These are phyloP conservation scores for Hypomyces perniciosus DNA, from an alignment of 2,329 filamentous ascomycete species.

Conservation along the genomic window DNA sequence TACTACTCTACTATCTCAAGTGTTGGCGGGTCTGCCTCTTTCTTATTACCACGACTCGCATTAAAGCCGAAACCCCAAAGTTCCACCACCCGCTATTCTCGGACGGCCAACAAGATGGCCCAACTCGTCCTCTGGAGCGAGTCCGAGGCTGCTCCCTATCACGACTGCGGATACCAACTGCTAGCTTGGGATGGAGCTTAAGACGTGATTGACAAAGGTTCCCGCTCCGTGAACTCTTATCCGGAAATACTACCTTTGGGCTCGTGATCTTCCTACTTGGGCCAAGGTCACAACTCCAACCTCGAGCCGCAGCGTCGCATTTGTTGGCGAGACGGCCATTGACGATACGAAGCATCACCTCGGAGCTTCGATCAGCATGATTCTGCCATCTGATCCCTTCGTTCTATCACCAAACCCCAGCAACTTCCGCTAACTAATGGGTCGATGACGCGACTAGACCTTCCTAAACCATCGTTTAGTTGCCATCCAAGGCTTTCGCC, in stretches of 20 bases:
- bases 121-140: not conserved
- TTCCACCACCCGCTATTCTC: not conserved
- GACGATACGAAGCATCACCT: conserved; percentile 1
- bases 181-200: conserved; percentile 9
- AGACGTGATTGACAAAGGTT: conserved; percentile 12
- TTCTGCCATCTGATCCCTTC: conserved; percentile 7
- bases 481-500: not conserved
- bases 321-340: not conserved
- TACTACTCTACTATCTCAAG: too few species aligned
- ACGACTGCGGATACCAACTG: conserved; percentile 6
- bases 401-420: conserved; percentile 3
- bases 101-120: not conserved
- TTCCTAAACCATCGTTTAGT: conserved; percentile 10
- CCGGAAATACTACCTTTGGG: not conserved
- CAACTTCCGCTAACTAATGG: conserved; percentile 1
- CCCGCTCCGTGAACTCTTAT: not conserved
- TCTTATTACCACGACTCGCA: too few species aligned
- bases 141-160: not conserved
- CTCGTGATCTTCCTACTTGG: not conserved
- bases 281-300: not conserved
- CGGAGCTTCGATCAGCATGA: not conserved
- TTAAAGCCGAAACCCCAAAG: not conserved
- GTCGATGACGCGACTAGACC: conserved; percentile 6
- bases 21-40: too few species aligned
- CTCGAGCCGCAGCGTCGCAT: conserved; percentile 1